Base-by-base conservation (phyloP, 805 yeast genomes). In the Komagataella populi region DNA sequence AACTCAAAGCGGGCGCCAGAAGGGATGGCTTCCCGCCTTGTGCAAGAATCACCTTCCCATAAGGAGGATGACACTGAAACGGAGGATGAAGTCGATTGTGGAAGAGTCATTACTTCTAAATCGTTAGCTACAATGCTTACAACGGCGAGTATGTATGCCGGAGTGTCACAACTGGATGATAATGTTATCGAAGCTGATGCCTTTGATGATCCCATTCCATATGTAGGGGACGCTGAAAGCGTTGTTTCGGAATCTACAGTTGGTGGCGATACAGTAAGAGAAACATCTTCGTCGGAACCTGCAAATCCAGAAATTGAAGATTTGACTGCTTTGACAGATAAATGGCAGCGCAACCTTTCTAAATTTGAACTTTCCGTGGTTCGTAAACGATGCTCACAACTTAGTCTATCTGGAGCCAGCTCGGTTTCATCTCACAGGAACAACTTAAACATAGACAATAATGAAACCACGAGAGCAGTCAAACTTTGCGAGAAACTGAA, bases 101-200 rank as follows among this genome's bases (percentile, higher is more conserved):
- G 49, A 10, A 36, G 49, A 4, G 55, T 62, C 1, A 58, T 63
- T 1, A 72, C 74, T 63, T 75, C 80, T 16, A 71, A 70, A 56
- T 75, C 80, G 46, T 71, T 80, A 56, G 80, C 77, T 2, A 75
- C 78, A 0, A 59, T 78, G 50, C 65, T 80, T 51, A 77, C 84
- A 0, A 73, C 83, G 0, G 81, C 84, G 0, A 75, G 80, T 55
- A 71, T 77, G 53, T 76, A 73, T 58, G 72, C 78, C 6, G 72
- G 70, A 12, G 63, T 65, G 53, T 63, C 63, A 49, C 65, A 63
- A 47, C 54, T 62, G 24, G 66, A 60, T 48, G 69, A 66, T 30
- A 69, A 63, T 30, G 39, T n/a, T 12, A 59, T 52, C 8, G 63
- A 62, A 22, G 60, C 56, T 8, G 56, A 57, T 23, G 63, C 59